A percentile compares a stretch with the other conserved stretches of the same genome.
Conservation (phyloP, 805 yeast species). For the Barnettozyma vustinii region DNA sequence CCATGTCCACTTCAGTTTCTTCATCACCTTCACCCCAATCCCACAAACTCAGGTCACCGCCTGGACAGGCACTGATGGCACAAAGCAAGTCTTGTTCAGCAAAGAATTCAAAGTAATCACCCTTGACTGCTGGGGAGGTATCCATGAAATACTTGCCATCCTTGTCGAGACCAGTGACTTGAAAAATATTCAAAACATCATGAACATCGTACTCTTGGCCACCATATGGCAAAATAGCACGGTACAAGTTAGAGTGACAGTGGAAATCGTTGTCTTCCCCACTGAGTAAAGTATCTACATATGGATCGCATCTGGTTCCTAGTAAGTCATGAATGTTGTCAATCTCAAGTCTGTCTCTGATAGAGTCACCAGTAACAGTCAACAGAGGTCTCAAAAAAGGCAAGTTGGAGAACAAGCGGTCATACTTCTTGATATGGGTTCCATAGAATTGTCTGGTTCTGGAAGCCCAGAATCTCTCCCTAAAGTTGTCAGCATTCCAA, state of each 20-base stretch:
- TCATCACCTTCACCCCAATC: conserved; percentile 62
- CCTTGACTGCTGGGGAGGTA: conserved; percentile 55
- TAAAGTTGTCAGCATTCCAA: conserved; percentile 56
- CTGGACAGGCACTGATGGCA: conserved; percentile 65
- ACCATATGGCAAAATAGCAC: conserved; percentile 56
- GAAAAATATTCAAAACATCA: conserved; percentile 65
- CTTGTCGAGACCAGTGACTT: conserved; percentile 61
- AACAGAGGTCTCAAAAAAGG: conserved; percentile 62
- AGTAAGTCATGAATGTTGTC: conserved; percentile 60
- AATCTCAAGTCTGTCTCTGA: conserved; percentile 55
- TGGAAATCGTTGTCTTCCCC: conserved; percentile 64
- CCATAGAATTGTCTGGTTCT: conserved; percentile 62
- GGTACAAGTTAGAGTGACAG: conserved; percentile 58
- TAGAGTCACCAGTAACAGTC: conserved; percentile 57
- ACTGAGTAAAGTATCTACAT: conserved; percentile 55
- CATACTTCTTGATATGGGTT: conserved; percentile 56
- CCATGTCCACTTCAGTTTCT: conserved; percentile 44
- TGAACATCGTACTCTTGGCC: conserved; percentile 63
- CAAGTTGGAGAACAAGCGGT: conserved; percentile 59
- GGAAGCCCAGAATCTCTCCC: conserved; percentile 67
- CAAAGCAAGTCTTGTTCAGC: conserved; percentile 61
- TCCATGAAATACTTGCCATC: conserved; percentile 67
- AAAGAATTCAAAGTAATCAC: conserved; percentile 60
- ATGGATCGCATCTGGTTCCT: conserved; percentile 68
- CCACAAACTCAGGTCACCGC: conserved; percentile 64